These are phyloP conservation scores for Fusarium sp. DNA, from an alignment of 2,329 filamentous ascomycete species.

Conservation along the genomic window DNA sequence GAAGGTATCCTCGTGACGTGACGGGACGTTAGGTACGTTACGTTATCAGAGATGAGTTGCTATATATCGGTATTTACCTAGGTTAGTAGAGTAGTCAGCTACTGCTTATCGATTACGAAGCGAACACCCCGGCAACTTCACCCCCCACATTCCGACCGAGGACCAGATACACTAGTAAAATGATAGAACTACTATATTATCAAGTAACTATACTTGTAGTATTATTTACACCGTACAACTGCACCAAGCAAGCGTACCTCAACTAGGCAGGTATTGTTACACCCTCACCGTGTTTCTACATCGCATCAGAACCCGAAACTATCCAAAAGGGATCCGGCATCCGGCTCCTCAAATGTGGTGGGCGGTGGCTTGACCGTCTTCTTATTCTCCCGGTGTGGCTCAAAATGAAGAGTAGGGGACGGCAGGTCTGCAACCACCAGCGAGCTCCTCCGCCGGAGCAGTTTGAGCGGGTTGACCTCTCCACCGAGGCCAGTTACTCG, in stretches of 20 bases:
- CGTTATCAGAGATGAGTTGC: not conserved
- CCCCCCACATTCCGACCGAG: conserved; percentile 18
- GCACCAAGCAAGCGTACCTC: not conserved
- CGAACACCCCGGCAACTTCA: not conserved
- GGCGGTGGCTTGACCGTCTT: conserved; percentile 68
- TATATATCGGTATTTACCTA: not conserved
- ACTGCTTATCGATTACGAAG: conserved; percentile 7
- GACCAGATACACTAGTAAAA: too few species aligned
- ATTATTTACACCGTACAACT: not conserved
- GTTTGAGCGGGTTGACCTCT: conserved; percentile 71
- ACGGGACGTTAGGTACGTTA: too few species aligned
- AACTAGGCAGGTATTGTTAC: not conserved
- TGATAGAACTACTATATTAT: not conserved
- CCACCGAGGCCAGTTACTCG: conserved; percentile 53
- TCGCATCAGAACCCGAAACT: conserved; percentile 84
- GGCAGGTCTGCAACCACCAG: conserved; percentile 82
- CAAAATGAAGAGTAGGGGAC: conserved; percentile 53
- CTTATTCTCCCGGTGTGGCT: conserved; percentile 53
- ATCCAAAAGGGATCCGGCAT: conserved; percentile 86
- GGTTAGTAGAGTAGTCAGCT: not conserved
- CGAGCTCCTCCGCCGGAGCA: conserved; percentile 78
- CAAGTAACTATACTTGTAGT: not conserved
- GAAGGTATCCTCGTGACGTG: conserved; percentile 7
- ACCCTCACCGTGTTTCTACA: not conserved
- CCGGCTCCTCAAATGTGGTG: conserved; percentile 91